These are phyloP conservation scores for Ilyonectria sp. DNA, from an alignment of 2,329 filamentous ascomycete species.

Conservation along the genomic window DNA sequence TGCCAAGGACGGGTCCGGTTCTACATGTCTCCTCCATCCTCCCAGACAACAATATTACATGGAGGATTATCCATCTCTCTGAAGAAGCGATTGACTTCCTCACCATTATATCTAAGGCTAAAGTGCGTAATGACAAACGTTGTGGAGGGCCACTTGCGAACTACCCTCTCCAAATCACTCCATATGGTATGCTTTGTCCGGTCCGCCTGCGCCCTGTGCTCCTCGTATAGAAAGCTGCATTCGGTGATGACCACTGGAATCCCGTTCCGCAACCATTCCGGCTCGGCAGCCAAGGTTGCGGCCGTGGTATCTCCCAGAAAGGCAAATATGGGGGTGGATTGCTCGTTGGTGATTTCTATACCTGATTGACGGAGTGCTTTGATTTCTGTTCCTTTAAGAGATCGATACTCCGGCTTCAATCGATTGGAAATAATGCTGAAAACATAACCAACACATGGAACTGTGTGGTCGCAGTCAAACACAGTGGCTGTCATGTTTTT, in stretches of 20 bases:
- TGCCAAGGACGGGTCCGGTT: background rate
- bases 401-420: slow-evolving; percentile 56
- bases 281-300: slow-evolving; percentile 55
- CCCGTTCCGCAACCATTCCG: slow-evolving; percentile 56
- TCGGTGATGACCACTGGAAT: slow-evolving; percentile 65
- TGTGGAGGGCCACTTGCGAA: slow-evolving; percentile 59
- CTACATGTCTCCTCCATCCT: slow-evolving; percentile 54
- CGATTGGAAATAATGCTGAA: slow-evolving; percentile 58
- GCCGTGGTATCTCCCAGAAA: slow-evolving; percentile 65
- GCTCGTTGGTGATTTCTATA: slow-evolving; percentile 57
- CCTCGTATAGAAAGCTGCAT: slow-evolving; percentile 63
- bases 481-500: slow-evolving; percentile 58
- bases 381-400: slow-evolving; percentile 55
- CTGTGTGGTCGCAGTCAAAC: slow-evolving; percentile 63
- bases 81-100: slow-evolving; percentile 60
- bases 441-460: slow-evolving; percentile 64
- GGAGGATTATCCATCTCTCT: slow-evolving; percentile 56
- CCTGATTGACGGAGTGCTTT: slow-evolving; percentile 56
- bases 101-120: slow-evolving; percentile 61
- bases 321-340: slow-evolving; percentile 59
- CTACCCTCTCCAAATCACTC: slow-evolving; percentile 61
- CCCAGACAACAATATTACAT: slow-evolving; percentile 63
- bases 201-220: slow-evolving; percentile 60
- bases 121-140: slow-evolving; percentile 65
- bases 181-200: slow-evolving; percentile 65